A percentile compares a stretch with the other conserved stretches of the same genome.
These are phyloP conservation scores for Cymbopogon citratus DNA, from an alignment of 176 grass and related monocot species.

Conservation along the genomic window DNA sequence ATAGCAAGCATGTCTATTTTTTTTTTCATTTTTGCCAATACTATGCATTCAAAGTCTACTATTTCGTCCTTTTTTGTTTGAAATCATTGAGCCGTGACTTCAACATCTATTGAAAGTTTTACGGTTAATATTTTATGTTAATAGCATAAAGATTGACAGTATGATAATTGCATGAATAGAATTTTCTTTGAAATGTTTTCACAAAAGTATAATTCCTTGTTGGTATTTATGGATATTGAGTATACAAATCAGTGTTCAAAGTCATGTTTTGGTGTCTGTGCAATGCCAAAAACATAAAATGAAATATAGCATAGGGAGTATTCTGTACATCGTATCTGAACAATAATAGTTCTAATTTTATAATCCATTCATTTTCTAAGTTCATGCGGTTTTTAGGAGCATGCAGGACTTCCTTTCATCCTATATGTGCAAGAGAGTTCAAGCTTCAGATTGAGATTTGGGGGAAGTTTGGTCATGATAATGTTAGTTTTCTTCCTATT, in stretches of 20 bases:
- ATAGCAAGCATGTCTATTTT: not conserved
- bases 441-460: slow-evolving; percentile 98
- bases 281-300: not conserved
- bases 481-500: slow-evolving; percentile 61
- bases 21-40: not conserved
- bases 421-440: slow-evolving; percentile 84
- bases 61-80: not conserved
- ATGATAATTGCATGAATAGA: not conserved
- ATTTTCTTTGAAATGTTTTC: not conserved
- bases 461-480: slow-evolving; percentile 77
- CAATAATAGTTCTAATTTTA: not conserved
- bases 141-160: not conserved
- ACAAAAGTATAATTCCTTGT: not conserved
- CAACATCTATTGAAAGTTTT: not conserved
- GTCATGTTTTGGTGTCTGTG: not conserved
- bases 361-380: slow-evolving; percentile 1
- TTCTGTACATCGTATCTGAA: slow-evolving; percentile 11
- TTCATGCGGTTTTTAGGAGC: slow-evolving; percentile 56
- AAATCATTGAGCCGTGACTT: not conserved
- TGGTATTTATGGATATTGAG: not conserved
- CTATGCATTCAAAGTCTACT: not conserved
- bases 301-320: not conserved
- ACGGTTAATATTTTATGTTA: not conserved
- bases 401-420: slow-evolving; percentile 90
- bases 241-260: not conserved